Evolutionary conservation across 2,329 filamentous ascomycete genomes (phyloP).

Genomic region (Diaporthe ilicicola): DNA sequence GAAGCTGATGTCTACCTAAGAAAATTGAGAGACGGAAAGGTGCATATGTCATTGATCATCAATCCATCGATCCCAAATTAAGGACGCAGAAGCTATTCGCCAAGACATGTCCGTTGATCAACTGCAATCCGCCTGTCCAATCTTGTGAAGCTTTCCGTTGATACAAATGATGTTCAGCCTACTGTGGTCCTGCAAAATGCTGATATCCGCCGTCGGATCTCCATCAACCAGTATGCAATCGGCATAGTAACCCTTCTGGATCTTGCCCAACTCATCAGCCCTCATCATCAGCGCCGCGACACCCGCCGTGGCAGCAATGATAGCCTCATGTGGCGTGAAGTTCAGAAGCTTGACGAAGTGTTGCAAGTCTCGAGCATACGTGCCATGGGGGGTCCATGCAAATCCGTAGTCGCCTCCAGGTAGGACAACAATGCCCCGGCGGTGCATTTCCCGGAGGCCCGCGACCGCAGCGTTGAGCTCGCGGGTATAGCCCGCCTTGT

Average conservation of each 20-base stretch:
- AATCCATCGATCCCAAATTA: too few relatives aligned
- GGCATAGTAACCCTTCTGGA: constrained; percentile 51
- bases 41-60: too few relatives aligned
- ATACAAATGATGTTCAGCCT: constrained; percentile 56
- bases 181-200: constrained; percentile 51
- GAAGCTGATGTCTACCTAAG: too few relatives aligned
- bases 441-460: constrained; percentile 54
- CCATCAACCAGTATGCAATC: constrained; percentile 57
- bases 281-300: constrained; percentile 52
- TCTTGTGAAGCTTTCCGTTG: constrained; percentile 56
- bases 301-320: constrained; percentile 52
- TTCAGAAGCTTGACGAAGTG: constrained; percentile 55
- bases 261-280: constrained; percentile 49
- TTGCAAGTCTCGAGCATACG: constrained; percentile 55
- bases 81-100: too few relatives aligned
- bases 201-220: constrained; percentile 52
- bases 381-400: constrained; percentile 57
- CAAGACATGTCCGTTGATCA: neutral
- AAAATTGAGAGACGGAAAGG: too few relatives aligned
- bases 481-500: constrained; percentile 52
- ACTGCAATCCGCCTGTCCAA: neutral
- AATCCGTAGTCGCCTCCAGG: constrained; percentile 58
- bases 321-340: constrained; percentile 53
- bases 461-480: constrained; percentile 50
- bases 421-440: constrained; percentile 53